A percentile compares a stretch with the other conserved stretches of the same genome.
Conservation (phyloP, 345 rosid genomes). For the Brassica cretica region DNA sequence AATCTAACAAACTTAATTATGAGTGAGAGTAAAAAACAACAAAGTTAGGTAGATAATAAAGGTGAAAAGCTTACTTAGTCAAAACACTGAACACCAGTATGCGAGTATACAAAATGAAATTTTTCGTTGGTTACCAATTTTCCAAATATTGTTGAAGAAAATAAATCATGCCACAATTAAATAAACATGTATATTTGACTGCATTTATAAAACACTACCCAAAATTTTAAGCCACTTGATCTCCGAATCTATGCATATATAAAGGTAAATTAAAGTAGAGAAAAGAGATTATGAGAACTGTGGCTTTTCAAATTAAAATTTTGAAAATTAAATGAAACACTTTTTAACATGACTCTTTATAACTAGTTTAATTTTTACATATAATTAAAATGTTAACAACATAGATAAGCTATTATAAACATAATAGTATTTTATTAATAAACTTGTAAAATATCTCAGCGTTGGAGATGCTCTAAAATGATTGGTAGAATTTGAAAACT, state of each 20-base stretch:
- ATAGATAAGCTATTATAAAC: neutral
- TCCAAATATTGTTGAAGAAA: neutral
- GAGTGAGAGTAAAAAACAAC: neutral
- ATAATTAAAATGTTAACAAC: neutral
- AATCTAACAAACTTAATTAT: constrained; percentile 8
- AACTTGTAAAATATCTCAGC: neutral
- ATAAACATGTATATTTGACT: neutral
- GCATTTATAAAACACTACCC: neutral
- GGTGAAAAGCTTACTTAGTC: constrained; percentile 18
- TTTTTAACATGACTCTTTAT: neutral
- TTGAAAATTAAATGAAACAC: neutral
- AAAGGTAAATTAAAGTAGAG: neutral
- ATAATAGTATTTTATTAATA: neutral
- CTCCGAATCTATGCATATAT: neutral
- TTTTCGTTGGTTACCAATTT: neutral
- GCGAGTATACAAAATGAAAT: neutral
- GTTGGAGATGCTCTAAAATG: neutral
- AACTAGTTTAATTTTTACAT: neutral
- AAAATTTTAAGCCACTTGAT: neutral
- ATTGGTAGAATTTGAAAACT: neutral
- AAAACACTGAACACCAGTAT: neutral
- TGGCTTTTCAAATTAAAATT: neutral
- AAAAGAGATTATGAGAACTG: neutral
- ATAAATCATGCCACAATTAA: neutral
- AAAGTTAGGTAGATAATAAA: neutral